phyloP scores from a whole-genome alignment of 2,329 filamentous ascomycete species.

The Ophiocordyceps sinensis region DNA sequence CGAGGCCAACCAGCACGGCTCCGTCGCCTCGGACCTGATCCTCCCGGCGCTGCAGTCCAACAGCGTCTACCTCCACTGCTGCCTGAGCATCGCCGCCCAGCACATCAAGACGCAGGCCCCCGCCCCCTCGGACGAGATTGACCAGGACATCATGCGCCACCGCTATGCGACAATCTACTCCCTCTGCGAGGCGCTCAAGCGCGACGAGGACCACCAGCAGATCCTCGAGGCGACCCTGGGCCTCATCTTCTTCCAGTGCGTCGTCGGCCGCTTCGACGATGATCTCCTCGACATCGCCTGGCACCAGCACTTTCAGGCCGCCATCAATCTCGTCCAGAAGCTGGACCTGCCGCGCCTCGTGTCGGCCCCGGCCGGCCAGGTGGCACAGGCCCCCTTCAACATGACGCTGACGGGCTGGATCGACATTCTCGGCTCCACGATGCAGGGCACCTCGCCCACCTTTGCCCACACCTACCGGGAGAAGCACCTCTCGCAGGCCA shows the following conservation, averaged over 20 bases:
- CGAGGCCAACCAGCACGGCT: constrained; percentile 77
- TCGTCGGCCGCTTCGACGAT: constrained; percentile 76
- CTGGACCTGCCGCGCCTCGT: constrained; percentile 63
- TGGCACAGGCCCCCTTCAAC: constrained; percentile 65
- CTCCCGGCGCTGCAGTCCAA: constrained; percentile 81
- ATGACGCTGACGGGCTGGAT: constrained; percentile 94
- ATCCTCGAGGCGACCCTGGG: constrained; percentile 86
- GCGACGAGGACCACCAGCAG: constrained; percentile 69
- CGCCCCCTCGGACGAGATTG: constrained; percentile 56
- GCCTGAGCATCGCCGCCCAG: constrained; percentile 81
- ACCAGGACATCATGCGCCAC: constrained; percentile 84
- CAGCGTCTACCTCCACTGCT: constrained; percentile 89
- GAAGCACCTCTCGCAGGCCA: constrained; percentile 62
- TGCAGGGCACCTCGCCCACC: constrained; percentile 70
- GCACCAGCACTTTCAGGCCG: constrained; percentile 94
- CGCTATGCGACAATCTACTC: constrained; percentile 77
- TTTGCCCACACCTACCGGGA: constrained; percentile 94
- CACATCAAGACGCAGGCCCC: constrained; percentile 67
- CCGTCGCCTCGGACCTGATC: constrained; percentile 66
- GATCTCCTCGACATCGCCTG: constrained; percentile 82
- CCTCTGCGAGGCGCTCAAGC: constrained; percentile 67
- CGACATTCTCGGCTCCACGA: constrained; percentile 88
- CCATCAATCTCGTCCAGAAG: constrained; percentile 69
- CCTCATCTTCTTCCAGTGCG: constrained; percentile 93
- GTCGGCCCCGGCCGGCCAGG: constrained; percentile 37